Percentiles rank a stretch among this genome's conserved stretches.
These are phyloP conservation scores for Suhomyces wounanorum DNA, from an alignment of 1,139 yeast genomes.

Conservation along the genomic window DNA sequence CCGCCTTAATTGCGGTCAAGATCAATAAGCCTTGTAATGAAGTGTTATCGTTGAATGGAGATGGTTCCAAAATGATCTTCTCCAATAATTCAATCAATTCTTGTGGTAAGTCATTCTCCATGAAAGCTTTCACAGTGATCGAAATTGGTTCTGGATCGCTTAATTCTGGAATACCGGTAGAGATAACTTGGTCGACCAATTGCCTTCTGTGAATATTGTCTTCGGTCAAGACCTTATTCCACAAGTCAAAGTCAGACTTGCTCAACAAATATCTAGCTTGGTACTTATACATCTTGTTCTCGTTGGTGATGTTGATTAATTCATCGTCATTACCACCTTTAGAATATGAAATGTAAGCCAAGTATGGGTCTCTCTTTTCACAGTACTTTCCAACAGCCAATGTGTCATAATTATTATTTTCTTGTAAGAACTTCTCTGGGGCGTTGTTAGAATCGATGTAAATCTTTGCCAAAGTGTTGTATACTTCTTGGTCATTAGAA, in stretches of 20 bases:
- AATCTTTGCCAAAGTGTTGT: slow-evolving; percentile 93
- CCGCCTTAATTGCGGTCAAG: slow-evolving; percentile 94
- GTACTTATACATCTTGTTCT: slow-evolving; percentile 96
- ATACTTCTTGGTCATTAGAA: slow-evolving; percentile 86
- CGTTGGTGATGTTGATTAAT: slow-evolving; percentile 88
- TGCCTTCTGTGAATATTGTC: slow-evolving; percentile 88
- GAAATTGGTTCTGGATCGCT: slow-evolving; percentile 96
- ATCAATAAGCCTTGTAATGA: slow-evolving; percentile 91
- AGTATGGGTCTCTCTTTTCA: slow-evolving; percentile 97
- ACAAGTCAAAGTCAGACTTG: slow-evolving; percentile 79
- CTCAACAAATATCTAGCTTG: slow-evolving; percentile 92
- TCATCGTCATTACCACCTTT: slow-evolving; percentile 93
- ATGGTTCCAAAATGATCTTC: slow-evolving; percentile 93
- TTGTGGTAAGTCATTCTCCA: slow-evolving; percentile 91
- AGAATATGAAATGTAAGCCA: slow-evolving; percentile 95
- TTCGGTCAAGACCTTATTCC: slow-evolving; percentile 75
- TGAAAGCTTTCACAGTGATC: slow-evolving; percentile 92
- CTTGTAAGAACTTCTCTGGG: slow-evolving; percentile 94
- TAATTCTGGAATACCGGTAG: slow-evolving; percentile 95
- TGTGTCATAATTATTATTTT: slow-evolving; percentile 86
- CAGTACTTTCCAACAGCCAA: slow-evolving; percentile 96
- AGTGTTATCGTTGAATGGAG: slow-evolving; percentile 93
- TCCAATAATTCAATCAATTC: slow-evolving; percentile 93
- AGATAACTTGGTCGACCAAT: slow-evolving; percentile 89
- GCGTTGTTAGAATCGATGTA: slow-evolving; percentile 96